phyloP scores from a whole-genome alignment of 208 protist species.

The Acanthamoeba culbertsoni region DNA sequence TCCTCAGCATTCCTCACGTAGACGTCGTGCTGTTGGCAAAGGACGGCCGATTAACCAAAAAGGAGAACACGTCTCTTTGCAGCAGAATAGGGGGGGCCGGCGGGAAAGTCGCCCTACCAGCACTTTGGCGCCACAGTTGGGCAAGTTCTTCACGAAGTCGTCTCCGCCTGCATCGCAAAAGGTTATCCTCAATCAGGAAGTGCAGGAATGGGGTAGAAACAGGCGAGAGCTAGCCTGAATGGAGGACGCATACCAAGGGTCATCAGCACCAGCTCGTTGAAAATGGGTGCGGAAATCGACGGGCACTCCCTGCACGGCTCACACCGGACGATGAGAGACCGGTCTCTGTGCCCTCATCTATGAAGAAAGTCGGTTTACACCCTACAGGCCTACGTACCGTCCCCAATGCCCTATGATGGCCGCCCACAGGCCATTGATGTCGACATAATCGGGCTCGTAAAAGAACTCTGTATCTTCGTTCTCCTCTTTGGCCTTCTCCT shows the following conservation, averaged over 20 bases:
- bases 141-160: constrained; percentile 28
- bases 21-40: background rate
- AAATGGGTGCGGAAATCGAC: background rate
- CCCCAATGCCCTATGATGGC: background rate
- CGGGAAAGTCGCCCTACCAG: background rate
- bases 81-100: background rate
- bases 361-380: too few relatives aligned
- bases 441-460: constrained; percentile 5
- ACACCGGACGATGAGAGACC: background rate
- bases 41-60: background rate
- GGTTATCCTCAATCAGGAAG: too few relatives aligned
- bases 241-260: constrained; percentile 13
- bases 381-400: background rate
- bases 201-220: background rate
- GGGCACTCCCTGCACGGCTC: background rate
- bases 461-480: background rate
- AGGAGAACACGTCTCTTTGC: background rate
- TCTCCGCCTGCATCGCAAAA: background rate
- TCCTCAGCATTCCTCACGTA: background rate
- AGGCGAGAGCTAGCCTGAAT: background rate
- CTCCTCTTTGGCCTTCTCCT: background rate
- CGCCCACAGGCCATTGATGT: constrained; percentile 5
- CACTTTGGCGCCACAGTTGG: constrained; percentile 38
- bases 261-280: constrained; percentile 4
- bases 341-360: background rate